Conservation (phyloP, 805 yeast species). For the Priceomyces fermenticarens region DNA sequence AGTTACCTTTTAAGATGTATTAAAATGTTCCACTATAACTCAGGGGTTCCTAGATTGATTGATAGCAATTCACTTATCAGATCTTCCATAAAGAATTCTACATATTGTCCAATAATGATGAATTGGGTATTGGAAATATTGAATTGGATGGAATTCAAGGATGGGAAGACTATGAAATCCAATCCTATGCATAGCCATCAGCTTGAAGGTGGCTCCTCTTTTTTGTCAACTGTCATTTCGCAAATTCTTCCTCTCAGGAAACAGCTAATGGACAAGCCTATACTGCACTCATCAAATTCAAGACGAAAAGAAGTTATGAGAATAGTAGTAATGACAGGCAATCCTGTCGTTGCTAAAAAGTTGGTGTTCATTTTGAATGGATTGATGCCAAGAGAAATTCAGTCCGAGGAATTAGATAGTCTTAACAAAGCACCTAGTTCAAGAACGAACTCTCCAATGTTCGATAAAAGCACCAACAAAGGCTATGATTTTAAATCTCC, state of each 20-base stretch:
- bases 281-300: constrained; percentile 17
- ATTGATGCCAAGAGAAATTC: constrained; percentile 29
- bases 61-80: constrained; percentile 38
- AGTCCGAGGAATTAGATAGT: not conserved
- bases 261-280: constrained; percentile 34
- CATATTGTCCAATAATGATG: constrained; percentile 34
- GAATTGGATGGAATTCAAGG: constrained; percentile 56
- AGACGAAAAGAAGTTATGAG: constrained; percentile 37
- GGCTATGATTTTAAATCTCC: not conserved
- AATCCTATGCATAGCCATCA: constrained; percentile 10
- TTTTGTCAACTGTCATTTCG: constrained; percentile 47
- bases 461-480: not conserved
- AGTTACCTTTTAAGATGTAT: constrained; percentile 34
- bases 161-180: constrained; percentile 25
- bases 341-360: constrained; percentile 59
- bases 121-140: constrained; percentile 53
- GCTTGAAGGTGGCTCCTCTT: constrained; percentile 22
- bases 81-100: constrained; percentile 11
- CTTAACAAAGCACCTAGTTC: not conserved
- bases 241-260: constrained; percentile 40
- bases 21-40: constrained; percentile 34
- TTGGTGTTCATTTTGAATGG: constrained; percentile 53
- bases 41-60: constrained; percentile 47
- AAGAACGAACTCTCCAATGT: too few relatives aligned
- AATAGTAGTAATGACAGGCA: constrained; percentile 56